phyloP scores from a whole-genome alignment of 2,329 filamentous ascomycete species.

The Sclerotinia sclerotiorum region DNA sequence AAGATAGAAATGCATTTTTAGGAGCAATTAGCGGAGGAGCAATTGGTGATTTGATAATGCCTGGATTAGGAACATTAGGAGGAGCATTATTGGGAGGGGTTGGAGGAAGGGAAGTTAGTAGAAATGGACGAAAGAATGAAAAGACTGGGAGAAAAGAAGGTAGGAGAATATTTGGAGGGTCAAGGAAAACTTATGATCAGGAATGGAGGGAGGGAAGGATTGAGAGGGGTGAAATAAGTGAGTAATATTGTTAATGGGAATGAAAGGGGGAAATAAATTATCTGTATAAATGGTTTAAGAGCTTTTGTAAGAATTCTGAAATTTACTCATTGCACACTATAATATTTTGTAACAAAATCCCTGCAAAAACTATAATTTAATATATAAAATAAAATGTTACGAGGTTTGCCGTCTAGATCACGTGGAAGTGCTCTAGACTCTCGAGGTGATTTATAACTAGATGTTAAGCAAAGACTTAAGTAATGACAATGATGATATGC shows the following conservation, averaged over 20 bases:
- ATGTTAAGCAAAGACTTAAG: too few relatives aligned
- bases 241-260: neutral
- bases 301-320: too few relatives aligned
- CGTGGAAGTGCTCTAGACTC: too few relatives aligned
- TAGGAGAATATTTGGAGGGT: slow-evolving; percentile 2
- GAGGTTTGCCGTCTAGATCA: too few relatives aligned
- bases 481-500: too few relatives aligned
- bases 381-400: too few relatives aligned
- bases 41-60: slow-evolving; percentile 33
- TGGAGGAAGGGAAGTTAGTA: slow-evolving; percentile 27
- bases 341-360: too few relatives aligned
- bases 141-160: slow-evolving; percentile 13
- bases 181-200: slow-evolving; percentile 23
- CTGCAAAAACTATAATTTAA: too few relatives aligned
- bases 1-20: slow-evolving; percentile 30
- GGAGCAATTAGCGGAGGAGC: slow-evolving; percentile 32
- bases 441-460: too few relatives aligned
- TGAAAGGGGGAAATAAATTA: neutral
- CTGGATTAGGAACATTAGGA: slow-evolving; percentile 32
- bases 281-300: neutral
- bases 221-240: slow-evolving; percentile 21
- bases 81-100: slow-evolving; percentile 32
- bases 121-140: slow-evolving; percentile 12
- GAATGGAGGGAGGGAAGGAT: slow-evolving; percentile 25
- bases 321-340: too few relatives aligned